Percentiles rank a stretch among this genome's conserved stretches.
Evolutionary conservation across 176 grass and related monocot genomes (phyloP).

Genomic region (Hsuehochloa calcarea): DNA sequence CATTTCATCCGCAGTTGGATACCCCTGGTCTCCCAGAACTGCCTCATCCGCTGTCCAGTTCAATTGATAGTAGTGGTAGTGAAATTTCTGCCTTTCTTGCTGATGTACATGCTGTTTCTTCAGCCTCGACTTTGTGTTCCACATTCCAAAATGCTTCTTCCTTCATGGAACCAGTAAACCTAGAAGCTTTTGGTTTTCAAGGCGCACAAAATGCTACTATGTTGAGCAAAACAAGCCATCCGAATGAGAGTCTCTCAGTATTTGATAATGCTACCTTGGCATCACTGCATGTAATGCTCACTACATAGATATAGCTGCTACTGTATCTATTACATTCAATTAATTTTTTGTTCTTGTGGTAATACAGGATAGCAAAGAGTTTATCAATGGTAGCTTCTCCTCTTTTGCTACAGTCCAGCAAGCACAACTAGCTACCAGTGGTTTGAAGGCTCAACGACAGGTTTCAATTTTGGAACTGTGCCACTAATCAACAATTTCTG

Average conservation of each 20-base stretch:
- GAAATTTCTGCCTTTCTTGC: conserved; percentile 50
- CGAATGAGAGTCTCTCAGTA: conserved; percentile 29
- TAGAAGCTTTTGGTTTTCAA: conserved; percentile 49
- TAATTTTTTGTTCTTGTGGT: not conserved
- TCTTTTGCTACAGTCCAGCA: conserved; percentile 25
- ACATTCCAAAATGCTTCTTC: conserved; percentile 45
- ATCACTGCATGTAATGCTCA: conserved; percentile 42
- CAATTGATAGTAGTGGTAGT: conserved; percentile 57
- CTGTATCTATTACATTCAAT: conserved; percentile 13
- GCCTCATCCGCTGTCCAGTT: conserved; percentile 46
- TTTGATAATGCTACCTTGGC: conserved; percentile 36
- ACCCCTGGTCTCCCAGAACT: conserved; percentile 38
- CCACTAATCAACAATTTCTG: not conserved
- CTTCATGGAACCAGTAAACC: conserved; percentile 45
- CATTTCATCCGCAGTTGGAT: conserved; percentile 37
- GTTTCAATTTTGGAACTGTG: conserved; percentile 28
- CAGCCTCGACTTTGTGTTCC: conserved; percentile 33
- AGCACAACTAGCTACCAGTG: conserved; percentile 23
- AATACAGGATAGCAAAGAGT: conserved; percentile 55
- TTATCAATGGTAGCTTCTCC: conserved; percentile 23
- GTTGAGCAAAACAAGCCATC: conserved; percentile 33
- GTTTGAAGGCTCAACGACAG: conserved; percentile 48
- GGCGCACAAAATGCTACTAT: conserved; percentile 30
- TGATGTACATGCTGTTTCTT: conserved; percentile 59
- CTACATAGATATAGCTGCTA: not conserved